phyloP scores from a whole-genome alignment of 1,284 basidiomycete genomes.

The Trichosporon ovoides region DNA sequence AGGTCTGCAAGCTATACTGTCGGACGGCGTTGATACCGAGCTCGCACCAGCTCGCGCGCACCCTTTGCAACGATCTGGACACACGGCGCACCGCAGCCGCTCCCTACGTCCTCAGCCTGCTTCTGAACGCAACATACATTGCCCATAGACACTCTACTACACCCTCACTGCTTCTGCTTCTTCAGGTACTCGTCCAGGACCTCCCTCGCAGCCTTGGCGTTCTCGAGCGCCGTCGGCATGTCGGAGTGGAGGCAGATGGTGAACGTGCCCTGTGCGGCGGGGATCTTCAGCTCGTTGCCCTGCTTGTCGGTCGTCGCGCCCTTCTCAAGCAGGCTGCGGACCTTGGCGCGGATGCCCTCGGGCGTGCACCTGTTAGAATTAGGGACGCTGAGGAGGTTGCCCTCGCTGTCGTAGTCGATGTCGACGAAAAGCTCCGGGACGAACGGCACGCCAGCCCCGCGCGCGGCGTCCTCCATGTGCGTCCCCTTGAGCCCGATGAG shows the following conservation, averaged over 20 bases:
- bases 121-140: no score
- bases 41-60: no score
- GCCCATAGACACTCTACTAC: background rate
- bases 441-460: slow-evolving; percentile 37
- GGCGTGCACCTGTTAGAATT: slow-evolving; percentile 17
- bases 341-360: slow-evolving; percentile 62
- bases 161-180: slow-evolving; percentile 3
- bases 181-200: slow-evolving; percentile 11
- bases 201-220: slow-evolving; percentile 12
- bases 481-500: slow-evolving; percentile 42
- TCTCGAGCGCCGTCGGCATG: slow-evolving; percentile 24
- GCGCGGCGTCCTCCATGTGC: slow-evolving; percentile 35
- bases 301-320: slow-evolving; percentile 15
- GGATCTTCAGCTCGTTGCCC: slow-evolving; percentile 14
- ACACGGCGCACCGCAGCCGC: no score
- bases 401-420: slow-evolving; percentile 33
- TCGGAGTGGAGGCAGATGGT: slow-evolving; percentile 56
- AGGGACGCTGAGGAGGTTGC: slow-evolving; percentile 35
- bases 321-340: slow-evolving; percentile 67
- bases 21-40: no score
- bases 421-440: slow-evolving; percentile 40
- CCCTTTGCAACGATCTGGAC: no score
- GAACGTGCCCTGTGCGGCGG: slow-evolving; percentile 52
- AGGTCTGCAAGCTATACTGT: no score
- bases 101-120: no score